Percentiles rank a stretch among this genome's conserved stretches.
These are phyloP conservation scores for Suhomyces sp. DNA, from an alignment of 805 yeast species.

Conservation along the genomic window DNA sequence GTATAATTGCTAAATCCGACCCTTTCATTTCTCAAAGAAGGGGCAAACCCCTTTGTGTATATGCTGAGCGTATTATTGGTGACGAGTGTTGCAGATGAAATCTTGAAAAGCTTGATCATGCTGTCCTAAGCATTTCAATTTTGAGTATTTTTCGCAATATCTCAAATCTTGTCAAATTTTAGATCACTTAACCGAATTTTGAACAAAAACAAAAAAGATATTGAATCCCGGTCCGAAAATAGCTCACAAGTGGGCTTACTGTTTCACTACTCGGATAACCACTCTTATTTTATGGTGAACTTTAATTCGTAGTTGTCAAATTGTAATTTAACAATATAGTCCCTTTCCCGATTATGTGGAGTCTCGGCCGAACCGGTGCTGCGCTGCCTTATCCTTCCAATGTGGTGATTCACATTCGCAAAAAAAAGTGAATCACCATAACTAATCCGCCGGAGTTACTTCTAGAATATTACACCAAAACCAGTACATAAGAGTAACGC, in stretches of 20 bases:
- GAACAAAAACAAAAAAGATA: neutral
- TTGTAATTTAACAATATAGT: neutral
- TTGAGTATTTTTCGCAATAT: neutral
- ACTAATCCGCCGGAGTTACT: neutral
- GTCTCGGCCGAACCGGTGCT: neutral
- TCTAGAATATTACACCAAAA: neutral
- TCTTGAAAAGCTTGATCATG: neutral
- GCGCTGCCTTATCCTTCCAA: neutral
- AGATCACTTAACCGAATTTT: neutral
- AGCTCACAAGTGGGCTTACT: neutral
- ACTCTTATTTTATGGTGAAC: neutral
- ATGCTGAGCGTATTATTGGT: neutral
- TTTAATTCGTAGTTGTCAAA: neutral
- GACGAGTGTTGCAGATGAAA: neutral
- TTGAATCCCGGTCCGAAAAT: neutral
- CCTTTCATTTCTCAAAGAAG: neutral
- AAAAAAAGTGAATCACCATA: neutral
- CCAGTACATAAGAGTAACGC: neutral
- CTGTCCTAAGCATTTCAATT: neutral
- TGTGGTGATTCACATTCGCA: neutral
- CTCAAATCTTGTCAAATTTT: neutral
- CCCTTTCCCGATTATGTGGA: neutral
- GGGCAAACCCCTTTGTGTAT: neutral
- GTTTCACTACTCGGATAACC: neutral
- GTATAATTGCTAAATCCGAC: neutral